These are phyloP conservation scores for barrel medic (Medicago truncatula) DNA, from an alignment of 306 rosid genomes.

Conservation along the genomic window DNA sequence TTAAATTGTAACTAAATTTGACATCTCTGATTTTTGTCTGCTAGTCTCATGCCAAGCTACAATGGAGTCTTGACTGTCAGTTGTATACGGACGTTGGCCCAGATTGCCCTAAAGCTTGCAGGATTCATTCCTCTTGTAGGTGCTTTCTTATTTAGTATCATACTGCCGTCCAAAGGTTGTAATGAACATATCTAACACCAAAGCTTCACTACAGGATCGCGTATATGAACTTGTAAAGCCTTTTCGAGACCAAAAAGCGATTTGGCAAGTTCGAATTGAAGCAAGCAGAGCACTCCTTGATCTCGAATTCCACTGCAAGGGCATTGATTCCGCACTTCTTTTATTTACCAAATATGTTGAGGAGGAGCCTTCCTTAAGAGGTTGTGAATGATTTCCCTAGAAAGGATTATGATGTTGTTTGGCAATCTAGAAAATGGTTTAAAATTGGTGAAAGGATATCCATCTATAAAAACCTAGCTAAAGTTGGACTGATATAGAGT, in stretches of 20 bases:
- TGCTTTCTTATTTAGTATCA: conserved; percentile 36
- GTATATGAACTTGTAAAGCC: conserved; percentile 79
- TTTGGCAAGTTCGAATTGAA: conserved; percentile 91
- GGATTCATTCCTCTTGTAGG: conserved; percentile 84
- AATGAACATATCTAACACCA: conserved; percentile 34
- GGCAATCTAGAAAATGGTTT: conserved; percentile 25
- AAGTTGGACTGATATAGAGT: neutral
- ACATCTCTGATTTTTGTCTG: conserved; percentile 47
- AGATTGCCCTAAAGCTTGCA: conserved; percentile 87
- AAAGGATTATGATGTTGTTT: conserved; percentile 9
- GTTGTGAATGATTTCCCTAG: conserved; percentile 51
- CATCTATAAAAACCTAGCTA: conserved; percentile 11
- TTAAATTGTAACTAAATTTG: conserved; percentile 42
- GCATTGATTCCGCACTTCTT: conserved; percentile 71
- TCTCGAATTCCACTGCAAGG: conserved; percentile 86
- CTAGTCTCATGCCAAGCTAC: conserved; percentile 97
- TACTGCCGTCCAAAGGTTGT: conserved; percentile 37
- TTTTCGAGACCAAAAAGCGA: conserved; percentile 63
- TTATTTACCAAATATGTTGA: conserved; percentile 74
- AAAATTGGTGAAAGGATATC: conserved; percentile 7
- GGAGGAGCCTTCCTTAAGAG: conserved; percentile 86
- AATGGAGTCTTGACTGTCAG: conserved; percentile 90
- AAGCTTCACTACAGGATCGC: conserved; percentile 73
- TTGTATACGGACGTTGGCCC: conserved; percentile 88
- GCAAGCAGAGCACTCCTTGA: conserved; percentile 91